Evolutionary conservation across 1,284 basidiomycete genomes (phyloP).

Genomic region (Psilocybe mexicana): DNA sequence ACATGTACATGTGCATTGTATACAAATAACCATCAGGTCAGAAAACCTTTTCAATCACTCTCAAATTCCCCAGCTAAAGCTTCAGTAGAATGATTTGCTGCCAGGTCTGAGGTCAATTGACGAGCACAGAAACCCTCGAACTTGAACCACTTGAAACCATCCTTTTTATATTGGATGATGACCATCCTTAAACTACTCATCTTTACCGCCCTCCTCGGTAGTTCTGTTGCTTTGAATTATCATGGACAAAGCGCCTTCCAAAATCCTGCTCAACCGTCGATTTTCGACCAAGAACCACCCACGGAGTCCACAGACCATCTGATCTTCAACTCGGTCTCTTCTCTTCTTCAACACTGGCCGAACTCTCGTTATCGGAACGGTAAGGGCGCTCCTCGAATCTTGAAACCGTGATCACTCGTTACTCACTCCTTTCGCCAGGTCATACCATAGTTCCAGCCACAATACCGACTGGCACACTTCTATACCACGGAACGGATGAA

Average conservation of each 20-base stretch:
- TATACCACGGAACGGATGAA: conserved; percentile 35
- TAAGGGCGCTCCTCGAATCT: conserved; percentile 13
- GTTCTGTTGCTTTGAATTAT: background rate
- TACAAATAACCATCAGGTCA: too few relatives aligned
- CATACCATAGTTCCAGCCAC: conserved; percentile 36
- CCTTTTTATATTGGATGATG: background rate
- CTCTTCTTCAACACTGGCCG: conserved; percentile 52
- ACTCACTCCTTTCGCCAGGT: conserved; percentile 20
- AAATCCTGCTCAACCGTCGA: conserved; percentile 5
- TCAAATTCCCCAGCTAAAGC: too few relatives aligned
- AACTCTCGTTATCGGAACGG: conserved; percentile 53
- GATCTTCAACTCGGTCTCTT: conserved; percentile 43
- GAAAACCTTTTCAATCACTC: too few relatives aligned
- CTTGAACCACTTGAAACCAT: too few relatives aligned
- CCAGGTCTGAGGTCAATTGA: too few relatives aligned
- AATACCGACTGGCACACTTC: conserved; percentile 35
- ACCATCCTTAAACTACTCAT: background rate
- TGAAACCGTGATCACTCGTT: background rate
- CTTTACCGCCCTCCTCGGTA: background rate
- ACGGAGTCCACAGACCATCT: conserved; percentile 36
- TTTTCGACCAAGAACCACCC: conserved; percentile 8
- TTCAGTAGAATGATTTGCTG: too few relatives aligned
- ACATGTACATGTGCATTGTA: too few relatives aligned
- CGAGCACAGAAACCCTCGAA: too few relatives aligned
- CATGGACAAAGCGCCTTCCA: background rate